Base-by-base conservation (phyloP, 441 rosid genomes). In the Gossypium gossypioides region DNA sequence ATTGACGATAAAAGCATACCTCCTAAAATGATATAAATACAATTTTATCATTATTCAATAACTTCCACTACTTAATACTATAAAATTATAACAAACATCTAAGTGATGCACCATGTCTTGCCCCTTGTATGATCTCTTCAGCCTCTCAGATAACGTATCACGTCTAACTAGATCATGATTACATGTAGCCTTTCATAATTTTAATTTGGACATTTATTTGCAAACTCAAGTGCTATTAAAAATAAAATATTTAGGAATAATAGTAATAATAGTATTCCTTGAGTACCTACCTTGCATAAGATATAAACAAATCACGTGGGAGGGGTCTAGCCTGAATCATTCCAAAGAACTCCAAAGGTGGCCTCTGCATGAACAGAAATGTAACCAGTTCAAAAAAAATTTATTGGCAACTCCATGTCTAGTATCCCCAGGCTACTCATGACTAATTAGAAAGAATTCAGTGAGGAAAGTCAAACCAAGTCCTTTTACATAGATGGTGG, bases 271-370 rank as follows among this genome's bases (percentile, higher is more conserved):
- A 68, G n/a, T 29, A 52, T 12, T 48, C 27, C n/a, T 42, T 46
- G 18, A 42, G 13, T 50, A 71, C 80, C 19, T 79, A 92, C 99
- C 97, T 80, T 69, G 97, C 85, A 81, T 89, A 95, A 62, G 86
- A 79, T 73, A 80, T 81, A 80, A 95, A 95, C 73, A 95, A 78
- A 85, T 95, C 93, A 70, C 95, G 92, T 63, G 97, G 97, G 57
- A 91, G 75, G 37, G 89, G 80, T 81, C 86, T 89, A 62, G 93
- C 93, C 74, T 95, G 99, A 81, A 95, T 91, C 84, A 83, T 89
- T 70, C 96, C 89, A 75, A 92, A 92, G 82, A 88, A 91, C 77
- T 95, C 99, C 78, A 87, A 81, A 44, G 96, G 79, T 71, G 86
- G 93, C 74, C 87, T 91, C 99, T 95, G 91, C 80, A 77, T 73